phyloP scores from a whole-genome alignment of 306 rosid species.

The Trifolium pratense region DNA sequence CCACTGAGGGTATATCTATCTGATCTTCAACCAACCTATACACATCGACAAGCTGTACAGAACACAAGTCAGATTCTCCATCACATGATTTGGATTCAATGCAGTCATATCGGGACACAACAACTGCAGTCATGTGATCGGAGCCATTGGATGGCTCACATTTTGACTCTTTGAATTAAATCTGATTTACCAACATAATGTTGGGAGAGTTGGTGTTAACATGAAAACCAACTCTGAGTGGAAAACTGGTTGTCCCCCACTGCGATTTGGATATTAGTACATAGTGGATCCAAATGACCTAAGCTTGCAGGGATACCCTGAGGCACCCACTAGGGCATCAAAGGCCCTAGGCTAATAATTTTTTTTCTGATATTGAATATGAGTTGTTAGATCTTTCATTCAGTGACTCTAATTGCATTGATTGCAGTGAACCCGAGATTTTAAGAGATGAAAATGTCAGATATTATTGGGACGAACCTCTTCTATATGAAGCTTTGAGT shows the following conservation, averaged over 20 bases:
- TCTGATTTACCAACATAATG: not conserved
- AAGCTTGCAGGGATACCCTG: not conserved
- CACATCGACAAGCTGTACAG: constrained; percentile 85
- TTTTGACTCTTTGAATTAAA: not conserved
- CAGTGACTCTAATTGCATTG: not conserved
- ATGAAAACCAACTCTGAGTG: not conserved
- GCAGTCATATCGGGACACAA: not conserved
- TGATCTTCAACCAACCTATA: constrained; percentile 90
- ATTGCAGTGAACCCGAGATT: constrained; percentile 15
- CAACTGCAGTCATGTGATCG: constrained; percentile 3
- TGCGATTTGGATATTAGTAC: not conserved
- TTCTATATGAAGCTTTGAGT: constrained; percentile 93
- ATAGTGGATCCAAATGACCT: not conserved
- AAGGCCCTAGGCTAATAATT: not conserved
- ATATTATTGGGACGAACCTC: constrained; percentile 63
- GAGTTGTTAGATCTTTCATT: not conserved
- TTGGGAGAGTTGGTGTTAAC: constrained; percentile 1
- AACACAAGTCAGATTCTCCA: constrained; percentile 44
- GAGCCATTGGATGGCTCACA: not conserved
- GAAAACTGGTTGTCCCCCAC: not conserved
- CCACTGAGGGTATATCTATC: constrained; percentile 81
- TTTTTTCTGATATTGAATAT: not conserved
- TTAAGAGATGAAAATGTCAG: constrained; percentile 14
- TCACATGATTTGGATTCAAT: not conserved
- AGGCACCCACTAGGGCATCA: not conserved